phyloP scores from a whole-genome alignment of 169 alveolate species.

The Cytauxzoon felis region DNA sequence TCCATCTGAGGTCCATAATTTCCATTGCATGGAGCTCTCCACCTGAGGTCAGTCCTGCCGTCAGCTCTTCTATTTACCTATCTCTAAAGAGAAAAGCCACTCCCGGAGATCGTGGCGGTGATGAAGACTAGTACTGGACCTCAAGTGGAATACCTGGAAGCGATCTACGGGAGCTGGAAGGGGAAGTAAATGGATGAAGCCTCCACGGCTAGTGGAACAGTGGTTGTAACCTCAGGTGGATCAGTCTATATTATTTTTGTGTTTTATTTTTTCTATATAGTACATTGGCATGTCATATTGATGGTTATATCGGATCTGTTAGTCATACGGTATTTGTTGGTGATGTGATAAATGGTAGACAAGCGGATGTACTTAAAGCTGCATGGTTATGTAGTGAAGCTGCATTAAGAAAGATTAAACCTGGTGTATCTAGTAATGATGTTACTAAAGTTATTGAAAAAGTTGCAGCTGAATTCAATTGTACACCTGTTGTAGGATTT shows the following conservation, averaged over 20 bases:
- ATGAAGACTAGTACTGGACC: no score
- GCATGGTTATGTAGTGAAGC: conserved; percentile 91
- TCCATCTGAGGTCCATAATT: no score
- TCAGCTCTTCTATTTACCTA: no score
- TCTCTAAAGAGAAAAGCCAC: no score
- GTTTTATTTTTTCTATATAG: conserved; percentile 68
- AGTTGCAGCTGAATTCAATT: conserved; percentile 84
- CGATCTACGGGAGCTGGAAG: no score
- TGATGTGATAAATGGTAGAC: conserved; percentile 55
- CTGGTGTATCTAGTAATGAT: conserved; percentile 86
- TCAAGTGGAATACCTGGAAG: no score
- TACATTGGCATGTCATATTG: conserved; percentile 86
- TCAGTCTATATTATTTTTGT: conserved; percentile 27
- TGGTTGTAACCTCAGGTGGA: no score
- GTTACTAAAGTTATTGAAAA: conserved; percentile 86
- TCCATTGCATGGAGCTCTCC: no score
- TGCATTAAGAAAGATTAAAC: conserved; percentile 83
- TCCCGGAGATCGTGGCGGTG: no score
- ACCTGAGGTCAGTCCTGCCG: no score
- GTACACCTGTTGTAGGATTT: conserved; percentile 87
- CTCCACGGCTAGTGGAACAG: no score
- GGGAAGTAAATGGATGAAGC: no score
- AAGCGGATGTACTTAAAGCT: conserved; percentile 77
- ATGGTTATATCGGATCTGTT: conserved; percentile 89
- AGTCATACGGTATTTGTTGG: conserved; percentile 79